Evolutionary conservation across 495 filamentous ascomycete species (phyloP), one percentile per base, ranked within the genome.

Genomic region (Evernia prunastri): DNA sequence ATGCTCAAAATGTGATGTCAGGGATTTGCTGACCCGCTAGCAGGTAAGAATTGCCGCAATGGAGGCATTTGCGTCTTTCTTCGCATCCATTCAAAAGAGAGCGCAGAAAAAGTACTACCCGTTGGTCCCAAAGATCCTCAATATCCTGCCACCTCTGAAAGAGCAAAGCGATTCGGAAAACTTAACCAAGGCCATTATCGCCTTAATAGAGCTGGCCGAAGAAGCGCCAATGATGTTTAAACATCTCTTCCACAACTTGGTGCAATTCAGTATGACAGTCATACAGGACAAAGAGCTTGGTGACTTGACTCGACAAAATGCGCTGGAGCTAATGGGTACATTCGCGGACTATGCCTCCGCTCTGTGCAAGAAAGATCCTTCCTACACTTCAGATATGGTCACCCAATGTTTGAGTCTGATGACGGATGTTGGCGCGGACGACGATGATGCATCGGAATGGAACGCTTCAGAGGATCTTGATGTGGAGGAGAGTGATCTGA

Each of bases 331-430:
- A 53, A 96, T 99, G 88, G 93, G 92, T 35, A 99, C 95, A 2
- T 99, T 99, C 76, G 94, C 95, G 65, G 95, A 99, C 69, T 92
- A 94, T 67, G 87, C 87, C 2, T 90, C 95, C 15, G 84, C 86
- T 35, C 96, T 97, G 87, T 97, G 94, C 79, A 87, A 85, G 74
- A 97, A 97, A 70, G 91, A 99, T 71, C 73, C 88, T 7, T 87
- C 84, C 20, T 99, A 95, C 74, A 93, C 92, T 11, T 84, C 81
- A 59, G 90, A 96, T 66, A 99, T 99, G 95, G 92, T 99, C 68
- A 97, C 92, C 0, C 95, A 99, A 75, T 99, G 95, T 72, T 78
- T 99, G 67, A 97, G 94, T 67, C 76, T 99, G 70, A 97, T 99
- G 95, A 99, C 95, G n/a, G 95, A 99, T 74, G 87, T 99, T 65